A percentile compares a stretch with the other conserved stretches of the same genome.
phyloP scores from a whole-genome alignment of 768 basidiomycete species.

The Hygrophorus russula region DNA sequence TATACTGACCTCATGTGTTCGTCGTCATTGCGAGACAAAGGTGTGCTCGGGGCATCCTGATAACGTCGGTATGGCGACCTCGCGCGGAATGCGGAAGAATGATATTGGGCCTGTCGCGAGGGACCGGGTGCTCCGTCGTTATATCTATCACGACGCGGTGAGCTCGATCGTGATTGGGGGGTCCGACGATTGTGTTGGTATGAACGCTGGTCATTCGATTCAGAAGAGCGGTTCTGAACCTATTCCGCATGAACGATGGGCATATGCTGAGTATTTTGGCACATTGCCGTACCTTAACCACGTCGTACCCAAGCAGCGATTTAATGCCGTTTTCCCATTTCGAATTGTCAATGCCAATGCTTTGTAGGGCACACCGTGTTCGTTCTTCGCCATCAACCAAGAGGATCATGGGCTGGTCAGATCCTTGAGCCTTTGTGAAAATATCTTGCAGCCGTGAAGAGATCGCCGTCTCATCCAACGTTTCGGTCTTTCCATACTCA shows the following conservation, averaged over 20 bases:
- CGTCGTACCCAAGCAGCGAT: slow-evolving; percentile 15
- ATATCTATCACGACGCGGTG: slow-evolving; percentile 9
- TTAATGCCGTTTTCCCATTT: slow-evolving; percentile 30
- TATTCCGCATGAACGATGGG: neutral
- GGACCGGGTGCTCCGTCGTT: slow-evolving; percentile 1
- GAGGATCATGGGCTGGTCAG: slow-evolving; percentile 26
- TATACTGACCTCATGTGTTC: slow-evolving; percentile 13
- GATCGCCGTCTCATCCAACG: slow-evolving; percentile 10
- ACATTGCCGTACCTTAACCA: slow-evolving; percentile 1
- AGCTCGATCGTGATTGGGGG: slow-evolving; percentile 13
- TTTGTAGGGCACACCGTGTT: slow-evolving; percentile 26
- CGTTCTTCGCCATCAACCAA: slow-evolving; percentile 34
- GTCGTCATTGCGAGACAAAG: slow-evolving; percentile 1
- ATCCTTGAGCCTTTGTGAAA: slow-evolving; percentile 11
- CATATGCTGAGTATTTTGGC: neutral
- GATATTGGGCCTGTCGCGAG: neutral
- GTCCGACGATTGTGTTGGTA: slow-evolving; percentile 3
- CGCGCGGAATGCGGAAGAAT: neutral
- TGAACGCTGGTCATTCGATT: neutral
- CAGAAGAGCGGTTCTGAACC: neutral
- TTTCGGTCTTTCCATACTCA: slow-evolving; percentile 16
- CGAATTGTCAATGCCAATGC: slow-evolving; percentile 29
- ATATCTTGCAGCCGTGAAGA: slow-evolving; percentile 11
- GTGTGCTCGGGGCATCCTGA: neutral
- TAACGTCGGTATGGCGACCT: neutral